Conservation (phyloP, 2,329 filamentous ascomycete genomes). For the Pseudophaeomoniella oleicola region DNA sequence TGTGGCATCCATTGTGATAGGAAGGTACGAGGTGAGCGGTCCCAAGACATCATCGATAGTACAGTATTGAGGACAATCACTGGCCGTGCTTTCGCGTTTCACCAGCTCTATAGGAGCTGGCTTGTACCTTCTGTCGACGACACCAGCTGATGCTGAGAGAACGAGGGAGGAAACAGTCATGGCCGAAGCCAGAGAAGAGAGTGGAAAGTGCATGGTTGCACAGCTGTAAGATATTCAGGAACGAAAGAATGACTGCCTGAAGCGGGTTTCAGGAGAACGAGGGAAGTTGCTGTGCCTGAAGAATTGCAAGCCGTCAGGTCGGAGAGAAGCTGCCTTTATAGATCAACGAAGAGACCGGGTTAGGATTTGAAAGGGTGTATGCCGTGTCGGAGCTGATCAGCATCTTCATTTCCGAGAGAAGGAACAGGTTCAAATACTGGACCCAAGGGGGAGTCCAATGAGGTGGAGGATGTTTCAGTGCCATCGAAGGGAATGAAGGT, state of each 20-base stretch:
- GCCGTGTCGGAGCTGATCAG: not conserved
- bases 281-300: slow-evolving; percentile 1
- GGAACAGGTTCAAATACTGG: not conserved
- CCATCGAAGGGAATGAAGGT: not conserved
- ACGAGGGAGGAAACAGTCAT: slow-evolving; percentile 1
- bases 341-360: not conserved
- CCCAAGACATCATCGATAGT: not conserved
- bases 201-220: not conserved
- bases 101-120: not conserved
- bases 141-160: not conserved
- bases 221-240: not conserved
- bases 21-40: not conserved
- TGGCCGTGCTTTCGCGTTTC: not conserved
- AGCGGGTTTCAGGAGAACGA: not conserved
- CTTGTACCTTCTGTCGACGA: not conserved
- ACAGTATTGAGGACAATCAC: not conserved
- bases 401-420: not conserved
- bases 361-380: too few species aligned
- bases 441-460: not conserved
- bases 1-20: not conserved
- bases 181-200: slow-evolving; percentile 1
- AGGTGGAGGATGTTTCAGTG: not conserved
- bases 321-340: not conserved
- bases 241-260: slow-evolving; percentile 1
- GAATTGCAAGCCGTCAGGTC: not conserved